Evolutionary conservation across 2,329 filamentous ascomycete species (phyloP).

Genomic region (Trichoderma guizhouense): DNA sequence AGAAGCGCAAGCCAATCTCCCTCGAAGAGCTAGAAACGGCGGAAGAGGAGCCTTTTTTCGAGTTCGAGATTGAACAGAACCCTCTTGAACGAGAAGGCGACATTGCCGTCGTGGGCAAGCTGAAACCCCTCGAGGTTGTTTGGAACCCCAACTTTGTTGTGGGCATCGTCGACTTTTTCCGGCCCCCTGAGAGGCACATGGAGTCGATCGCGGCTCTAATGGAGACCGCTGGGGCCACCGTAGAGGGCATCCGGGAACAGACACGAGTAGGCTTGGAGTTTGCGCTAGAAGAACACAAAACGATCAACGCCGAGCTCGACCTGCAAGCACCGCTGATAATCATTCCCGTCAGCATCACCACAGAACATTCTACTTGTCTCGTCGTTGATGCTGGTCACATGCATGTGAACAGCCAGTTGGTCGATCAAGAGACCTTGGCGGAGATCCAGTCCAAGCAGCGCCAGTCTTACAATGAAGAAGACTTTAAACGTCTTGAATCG

Average conservation of each 20-base stretch:
- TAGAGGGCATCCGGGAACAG: conserved; percentile 91
- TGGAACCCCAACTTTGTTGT: conserved; percentile 95
- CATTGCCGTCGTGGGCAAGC: conserved; percentile 80
- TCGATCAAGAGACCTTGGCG: conserved; percentile 84
- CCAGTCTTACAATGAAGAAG: conserved; percentile 81
- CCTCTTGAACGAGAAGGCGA: conserved; percentile 91
- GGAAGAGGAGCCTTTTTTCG: conserved; percentile 77
- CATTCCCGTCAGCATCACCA: conserved; percentile 86
- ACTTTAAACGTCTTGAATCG: conserved; percentile 81
- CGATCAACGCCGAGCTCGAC: conserved; percentile 92
- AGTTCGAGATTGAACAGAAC: conserved; percentile 89
- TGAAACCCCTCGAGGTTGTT: conserved; percentile 94
- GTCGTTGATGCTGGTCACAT: conserved; percentile 96
- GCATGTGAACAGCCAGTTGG: conserved; percentile 88
- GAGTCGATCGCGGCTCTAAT: conserved; percentile 95
- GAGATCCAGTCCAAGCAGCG: conserved; percentile 90
- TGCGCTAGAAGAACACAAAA: conserved; percentile 95
- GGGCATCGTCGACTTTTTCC: conserved; percentile 91
- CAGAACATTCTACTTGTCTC: conserved; percentile 75
- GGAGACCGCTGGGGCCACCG: conserved; percentile 92
- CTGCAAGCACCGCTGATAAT: conserved; percentile 95
- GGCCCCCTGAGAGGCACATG: conserved; percentile 95
- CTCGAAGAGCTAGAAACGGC: conserved; percentile 52
- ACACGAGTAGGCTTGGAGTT: conserved; percentile 95
- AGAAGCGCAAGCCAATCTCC: conserved; percentile 47